Conservation (phyloP, 805 yeast genomes). For the Millerozyma acaciae region DNA sequence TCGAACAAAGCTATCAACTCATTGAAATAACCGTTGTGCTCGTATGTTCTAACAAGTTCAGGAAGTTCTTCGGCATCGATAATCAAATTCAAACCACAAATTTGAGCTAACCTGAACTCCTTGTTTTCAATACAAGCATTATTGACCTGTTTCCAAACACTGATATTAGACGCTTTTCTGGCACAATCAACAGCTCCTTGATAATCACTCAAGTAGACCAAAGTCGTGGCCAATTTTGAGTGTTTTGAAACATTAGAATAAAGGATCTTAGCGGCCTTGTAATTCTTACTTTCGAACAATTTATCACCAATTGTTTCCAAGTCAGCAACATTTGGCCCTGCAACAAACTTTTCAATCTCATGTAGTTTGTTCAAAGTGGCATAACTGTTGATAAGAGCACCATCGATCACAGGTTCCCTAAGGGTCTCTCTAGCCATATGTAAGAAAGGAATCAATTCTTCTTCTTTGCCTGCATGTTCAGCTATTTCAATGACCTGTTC, state of each 20-base stretch:
- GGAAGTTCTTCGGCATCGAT: constrained; percentile 97
- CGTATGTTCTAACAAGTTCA: constrained; percentile 83
- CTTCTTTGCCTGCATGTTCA: constrained; percentile 94
- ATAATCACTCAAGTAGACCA: constrained; percentile 86
- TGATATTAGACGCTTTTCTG: constrained; percentile 89
- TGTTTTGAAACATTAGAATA: constrained; percentile 86
- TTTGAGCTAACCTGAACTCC: constrained; percentile 96
- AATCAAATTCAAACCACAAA: constrained; percentile 95
- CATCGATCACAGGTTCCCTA: constrained; percentile 91
- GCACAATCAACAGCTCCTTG: constrained; percentile 99
- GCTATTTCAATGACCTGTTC: constrained; percentile 90
- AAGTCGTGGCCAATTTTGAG: constrained; percentile 93
- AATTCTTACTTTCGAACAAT: constrained; percentile 74
- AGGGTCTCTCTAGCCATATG: constrained; percentile 87
- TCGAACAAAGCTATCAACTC: constrained; percentile 91
- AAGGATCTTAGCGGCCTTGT: constrained; percentile 88
- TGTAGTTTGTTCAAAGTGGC: constrained; percentile 71
- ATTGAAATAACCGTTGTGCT: constrained; percentile 83
- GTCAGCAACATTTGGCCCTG: constrained; percentile 89
- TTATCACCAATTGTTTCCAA: constrained; percentile 89
- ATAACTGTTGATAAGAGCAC: constrained; percentile 82
- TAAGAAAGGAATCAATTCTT: constrained; percentile 82
- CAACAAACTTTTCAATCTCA: constrained; percentile 82
- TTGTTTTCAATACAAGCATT: constrained; percentile 92
- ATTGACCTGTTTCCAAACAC: constrained; percentile 97